A percentile compares a stretch with the other conserved stretches of the same genome.
These are phyloP conservation scores for Bretschneidera sinensis DNA, from an alignment of 345 rosid species.

Conservation along the genomic window DNA sequence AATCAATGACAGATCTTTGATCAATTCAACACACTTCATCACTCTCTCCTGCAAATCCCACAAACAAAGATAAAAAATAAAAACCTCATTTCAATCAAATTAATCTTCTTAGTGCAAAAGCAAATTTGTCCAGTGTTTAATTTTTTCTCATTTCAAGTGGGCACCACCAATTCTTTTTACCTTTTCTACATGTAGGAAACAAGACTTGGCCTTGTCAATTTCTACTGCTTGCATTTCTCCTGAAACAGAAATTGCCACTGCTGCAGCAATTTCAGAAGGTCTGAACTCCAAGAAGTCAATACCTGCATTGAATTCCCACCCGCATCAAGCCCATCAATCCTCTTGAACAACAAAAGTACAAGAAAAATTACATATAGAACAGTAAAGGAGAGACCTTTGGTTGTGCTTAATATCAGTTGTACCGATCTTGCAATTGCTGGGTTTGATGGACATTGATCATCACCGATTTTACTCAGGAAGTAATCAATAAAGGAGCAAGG, in stretches of 20 bases:
- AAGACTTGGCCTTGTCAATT: slow-evolving; percentile 35
- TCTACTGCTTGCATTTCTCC: slow-evolving; percentile 34
- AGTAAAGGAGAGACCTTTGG: slow-evolving; percentile 34
- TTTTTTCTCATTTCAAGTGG: slow-evolving; percentile 6
- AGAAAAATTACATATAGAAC: neutral
- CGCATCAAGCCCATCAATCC: slow-evolving; percentile 24
- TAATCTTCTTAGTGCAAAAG: slow-evolving; percentile 5
- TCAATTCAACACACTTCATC: slow-evolving; percentile 46
- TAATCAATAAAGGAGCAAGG: slow-evolving; percentile 56
- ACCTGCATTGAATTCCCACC: slow-evolving; percentile 54
- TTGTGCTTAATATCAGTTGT: slow-evolving; percentile 45
- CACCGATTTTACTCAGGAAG: slow-evolving; percentile 40
- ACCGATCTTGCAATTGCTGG: slow-evolving; percentile 32
- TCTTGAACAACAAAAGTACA: slow-evolving; percentile 11
- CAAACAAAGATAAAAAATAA: neutral
- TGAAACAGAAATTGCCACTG: slow-evolving; percentile 63
- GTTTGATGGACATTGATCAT: slow-evolving; percentile 30
- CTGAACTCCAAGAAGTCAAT: slow-evolving; percentile 72
- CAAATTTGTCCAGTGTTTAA: slow-evolving; percentile 7
- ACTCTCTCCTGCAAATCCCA: slow-evolving; percentile 48
- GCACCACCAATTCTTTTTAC: slow-evolving; percentile 26
- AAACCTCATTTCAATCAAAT: slow-evolving; percentile 10
- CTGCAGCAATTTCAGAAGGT: slow-evolving; percentile 75
- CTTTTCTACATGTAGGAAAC: slow-evolving; percentile 42
- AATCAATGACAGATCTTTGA: slow-evolving; percentile 37